Percentiles rank a stretch among this genome's conserved stretches.
These are phyloP conservation scores for Hymenoscyphus occultus DNA, from an alignment of 2,329 filamentous ascomycete genomes.

Conservation along the genomic window DNA sequence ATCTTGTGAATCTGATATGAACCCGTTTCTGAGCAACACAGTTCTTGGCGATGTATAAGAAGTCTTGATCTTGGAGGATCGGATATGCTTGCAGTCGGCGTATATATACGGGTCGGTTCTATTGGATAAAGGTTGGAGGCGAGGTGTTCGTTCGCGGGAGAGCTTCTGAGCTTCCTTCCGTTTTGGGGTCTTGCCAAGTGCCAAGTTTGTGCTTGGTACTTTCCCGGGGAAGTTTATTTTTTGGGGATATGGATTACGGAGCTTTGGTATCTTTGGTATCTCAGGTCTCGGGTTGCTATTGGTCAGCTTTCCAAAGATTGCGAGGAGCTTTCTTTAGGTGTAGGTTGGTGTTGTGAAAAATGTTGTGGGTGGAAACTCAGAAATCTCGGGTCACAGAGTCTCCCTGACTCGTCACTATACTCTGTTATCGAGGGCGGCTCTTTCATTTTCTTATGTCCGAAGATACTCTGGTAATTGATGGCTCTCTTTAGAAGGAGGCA, in stretches of 20 bases:
- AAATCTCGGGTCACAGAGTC: too few relatives aligned
- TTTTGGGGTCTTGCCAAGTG: constrained; percentile 2
- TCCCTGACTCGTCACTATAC: too few relatives aligned
- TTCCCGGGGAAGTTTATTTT: neutral
- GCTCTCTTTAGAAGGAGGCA: too few relatives aligned
- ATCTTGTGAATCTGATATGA: neutral
- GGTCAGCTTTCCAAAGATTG: neutral
- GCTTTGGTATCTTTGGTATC: neutral
- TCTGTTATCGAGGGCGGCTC: too few relatives aligned
- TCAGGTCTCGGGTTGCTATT: neutral
- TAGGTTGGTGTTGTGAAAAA: neutral
- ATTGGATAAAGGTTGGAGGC: neutral
- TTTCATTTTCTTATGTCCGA: too few relatives aligned
- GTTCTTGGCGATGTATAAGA: neutral
- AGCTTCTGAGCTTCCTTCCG: neutral
- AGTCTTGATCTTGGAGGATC: neutral
- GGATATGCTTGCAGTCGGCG: neutral
- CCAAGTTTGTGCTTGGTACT: constrained; percentile 1
- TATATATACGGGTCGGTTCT: neutral
- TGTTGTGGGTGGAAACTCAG: too few relatives aligned
- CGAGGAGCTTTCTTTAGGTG: neutral
- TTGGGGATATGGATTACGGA: neutral
- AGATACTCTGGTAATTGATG: too few relatives aligned
- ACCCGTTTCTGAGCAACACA: neutral
- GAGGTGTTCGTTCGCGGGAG: neutral